These are phyloP conservation scores for Nannochloropsis granulata DNA, from an alignment of 108 stramenopile genomes.

Conservation along the genomic window DNA sequence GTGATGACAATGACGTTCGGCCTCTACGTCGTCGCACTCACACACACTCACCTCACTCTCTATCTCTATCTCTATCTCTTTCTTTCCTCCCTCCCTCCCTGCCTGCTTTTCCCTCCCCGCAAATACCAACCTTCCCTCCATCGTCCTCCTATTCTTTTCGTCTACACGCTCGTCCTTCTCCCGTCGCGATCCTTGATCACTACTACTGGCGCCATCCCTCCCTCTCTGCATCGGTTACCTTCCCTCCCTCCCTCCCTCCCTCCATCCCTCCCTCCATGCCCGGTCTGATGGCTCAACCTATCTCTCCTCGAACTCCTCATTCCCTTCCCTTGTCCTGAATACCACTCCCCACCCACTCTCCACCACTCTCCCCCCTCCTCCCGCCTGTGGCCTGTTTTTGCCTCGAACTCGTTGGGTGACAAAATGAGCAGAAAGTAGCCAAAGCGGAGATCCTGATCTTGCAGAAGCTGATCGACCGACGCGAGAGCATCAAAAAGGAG, in stretches of 20 bases:
- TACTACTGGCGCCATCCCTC: too few species aligned
- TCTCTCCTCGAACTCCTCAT: too few species aligned
- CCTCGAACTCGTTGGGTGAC: not conserved
- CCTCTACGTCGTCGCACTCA: not conserved
- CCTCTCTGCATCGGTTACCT: too few species aligned
- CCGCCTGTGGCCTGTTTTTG: not conserved
- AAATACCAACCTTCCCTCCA: not conserved
- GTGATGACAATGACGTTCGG: too few species aligned
- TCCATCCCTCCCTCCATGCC: too few species aligned
- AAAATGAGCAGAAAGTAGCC: not conserved
- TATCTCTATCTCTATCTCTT: not conserved
- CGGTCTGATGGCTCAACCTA: too few species aligned
- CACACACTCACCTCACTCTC: not conserved
- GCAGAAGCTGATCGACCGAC: not conserved
- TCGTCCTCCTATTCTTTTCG: not conserved
- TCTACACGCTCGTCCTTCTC: too few species aligned
- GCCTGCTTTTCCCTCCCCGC: not conserved
- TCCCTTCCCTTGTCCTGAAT: too few species aligned
- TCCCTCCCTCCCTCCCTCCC: too few species aligned
- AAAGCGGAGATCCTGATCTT: not conserved
- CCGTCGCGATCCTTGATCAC: too few species aligned
- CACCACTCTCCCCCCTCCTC: not conserved
- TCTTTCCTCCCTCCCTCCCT: not conserved
- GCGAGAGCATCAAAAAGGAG: not conserved
- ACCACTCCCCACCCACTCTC: not conserved